Percentiles rank a stretch among this genome's conserved stretches.
Conservation (phyloP, 768 basidiomycete species). For the Suillus luteus region DNA sequence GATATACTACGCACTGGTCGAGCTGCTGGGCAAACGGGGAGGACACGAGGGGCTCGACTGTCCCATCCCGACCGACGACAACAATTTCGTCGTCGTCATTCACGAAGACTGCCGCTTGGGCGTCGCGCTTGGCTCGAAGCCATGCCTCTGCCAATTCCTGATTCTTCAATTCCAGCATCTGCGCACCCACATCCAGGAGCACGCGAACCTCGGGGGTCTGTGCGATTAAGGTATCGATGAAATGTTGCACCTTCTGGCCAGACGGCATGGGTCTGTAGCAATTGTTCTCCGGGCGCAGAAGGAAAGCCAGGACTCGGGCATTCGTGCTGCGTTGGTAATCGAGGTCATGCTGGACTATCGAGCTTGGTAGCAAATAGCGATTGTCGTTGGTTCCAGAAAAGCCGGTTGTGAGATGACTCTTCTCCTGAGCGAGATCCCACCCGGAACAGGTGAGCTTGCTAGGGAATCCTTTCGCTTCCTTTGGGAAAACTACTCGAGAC, state of each 20-base stretch:
- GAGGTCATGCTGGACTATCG: neutral
- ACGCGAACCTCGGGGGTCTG: slow-evolving; percentile 38
- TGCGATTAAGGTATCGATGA: slow-evolving; percentile 33
- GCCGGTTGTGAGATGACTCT: slow-evolving; percentile 13
- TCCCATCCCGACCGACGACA: neutral
- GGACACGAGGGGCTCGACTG: neutral
- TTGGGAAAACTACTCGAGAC: slow-evolving; percentile 29
- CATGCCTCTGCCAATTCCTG: neutral
- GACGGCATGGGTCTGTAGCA: slow-evolving; percentile 15
- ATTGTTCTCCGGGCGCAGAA: slow-evolving; percentile 28
- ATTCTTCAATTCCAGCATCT: slow-evolving; percentile 1
- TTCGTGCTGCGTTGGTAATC: neutral
- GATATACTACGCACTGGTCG: neutral
- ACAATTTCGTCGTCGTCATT: neutral
- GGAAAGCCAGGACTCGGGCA: slow-evolving; percentile 20
- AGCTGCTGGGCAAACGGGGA: neutral
- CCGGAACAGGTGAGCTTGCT: slow-evolving; percentile 30
- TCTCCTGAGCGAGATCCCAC: slow-evolving; percentile 29
- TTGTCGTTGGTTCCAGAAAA: slow-evolving; percentile 34
- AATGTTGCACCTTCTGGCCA: slow-evolving; percentile 21
- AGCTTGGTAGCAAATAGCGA: slow-evolving; percentile 21
- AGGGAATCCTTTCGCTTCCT: slow-evolving; percentile 27
- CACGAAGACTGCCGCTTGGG: neutral
- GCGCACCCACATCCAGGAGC: neutral
- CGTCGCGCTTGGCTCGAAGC: neutral